These are phyloP conservation scores for Trametes sanguinea DNA, from an alignment of 768 basidiomycete genomes.

Conservation along the genomic window DNA sequence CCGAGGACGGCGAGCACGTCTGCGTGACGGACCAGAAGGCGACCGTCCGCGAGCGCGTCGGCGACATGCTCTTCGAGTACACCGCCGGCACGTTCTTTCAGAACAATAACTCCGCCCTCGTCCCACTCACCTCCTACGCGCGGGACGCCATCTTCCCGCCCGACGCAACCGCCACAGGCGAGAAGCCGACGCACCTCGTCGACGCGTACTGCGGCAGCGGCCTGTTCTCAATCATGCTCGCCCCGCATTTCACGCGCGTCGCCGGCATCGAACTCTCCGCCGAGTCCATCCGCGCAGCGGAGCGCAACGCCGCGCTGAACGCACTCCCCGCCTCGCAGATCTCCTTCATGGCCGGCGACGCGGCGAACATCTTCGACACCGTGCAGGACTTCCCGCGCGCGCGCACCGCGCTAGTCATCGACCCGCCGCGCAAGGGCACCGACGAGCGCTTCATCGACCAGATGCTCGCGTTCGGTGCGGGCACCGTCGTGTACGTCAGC, in stretches of 20 bases:
- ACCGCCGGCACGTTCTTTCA: constrained; percentile 93
- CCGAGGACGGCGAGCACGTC: constrained; percentile 53
- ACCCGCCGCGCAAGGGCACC: constrained; percentile 95
- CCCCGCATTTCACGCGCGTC: constrained; percentile 69
- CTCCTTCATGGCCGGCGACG: constrained; percentile 78
- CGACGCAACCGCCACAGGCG: constrained; percentile 18
- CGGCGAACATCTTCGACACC: constrained; percentile 77
- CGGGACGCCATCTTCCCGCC: constrained; percentile 62
- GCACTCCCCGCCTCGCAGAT: constrained; percentile 55
- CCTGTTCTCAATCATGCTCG: constrained; percentile 83
- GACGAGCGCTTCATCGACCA: constrained; percentile 79
- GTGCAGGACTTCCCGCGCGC: constrained; percentile 66
- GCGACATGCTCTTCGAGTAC: constrained; percentile 80
- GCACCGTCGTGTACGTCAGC: constrained; percentile 84
- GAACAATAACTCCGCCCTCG: constrained; percentile 93
- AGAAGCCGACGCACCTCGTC: constrained; percentile 77
- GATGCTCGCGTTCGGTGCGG: constrained; percentile 65
- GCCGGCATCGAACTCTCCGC: constrained; percentile 86
- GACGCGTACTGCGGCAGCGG: constrained; percentile 94
- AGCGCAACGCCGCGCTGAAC: constrained; percentile 67
- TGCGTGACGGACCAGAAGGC: constrained; percentile 84
- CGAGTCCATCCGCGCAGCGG: constrained; percentile 70
- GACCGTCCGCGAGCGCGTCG: constrained; percentile 83
- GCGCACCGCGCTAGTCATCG: constrained; percentile 72
- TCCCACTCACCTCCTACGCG: constrained; percentile 83